Percentiles rank a stretch among this genome's conserved stretches.
These are phyloP conservation scores for Scheffersomyces parashehatae DNA, from an alignment of 1,139 yeast species.

Conservation along the genomic window DNA sequence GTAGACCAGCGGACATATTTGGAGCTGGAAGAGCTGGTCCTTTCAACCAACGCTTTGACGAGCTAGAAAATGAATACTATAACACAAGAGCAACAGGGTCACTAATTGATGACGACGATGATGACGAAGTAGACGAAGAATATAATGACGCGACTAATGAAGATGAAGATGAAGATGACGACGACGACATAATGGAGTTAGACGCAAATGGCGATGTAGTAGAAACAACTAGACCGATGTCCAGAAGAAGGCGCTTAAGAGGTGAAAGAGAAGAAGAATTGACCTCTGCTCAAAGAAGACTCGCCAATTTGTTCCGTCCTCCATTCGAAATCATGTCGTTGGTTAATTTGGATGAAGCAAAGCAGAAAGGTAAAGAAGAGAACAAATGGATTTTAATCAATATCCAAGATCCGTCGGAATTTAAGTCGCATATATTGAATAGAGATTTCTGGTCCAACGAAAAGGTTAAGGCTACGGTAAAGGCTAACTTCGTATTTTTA, in stretches of 20 bases:
- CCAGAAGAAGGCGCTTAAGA: constrained; percentile 32
- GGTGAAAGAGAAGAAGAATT: constrained; percentile 32
- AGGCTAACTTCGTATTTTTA: constrained; percentile 71
- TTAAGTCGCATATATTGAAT: constrained; percentile 85
- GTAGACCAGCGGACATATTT: constrained; percentile 39
- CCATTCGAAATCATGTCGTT: constrained; percentile 86
- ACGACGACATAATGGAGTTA: constrained; percentile 26
- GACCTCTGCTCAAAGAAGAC: constrained; percentile 65
- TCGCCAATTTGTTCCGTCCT: constrained; percentile 84
- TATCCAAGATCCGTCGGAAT: constrained; percentile 82
- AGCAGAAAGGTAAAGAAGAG: constrained; percentile 57
- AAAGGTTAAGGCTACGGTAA: constrained; percentile 64
- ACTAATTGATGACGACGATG: constrained; percentile 6
- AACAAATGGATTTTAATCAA: constrained; percentile 85
- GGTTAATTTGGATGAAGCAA: constrained; percentile 70
- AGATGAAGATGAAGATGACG: constrained; percentile 19
- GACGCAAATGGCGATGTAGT: constrained; percentile 21
- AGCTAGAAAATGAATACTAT: constrained; percentile 29
- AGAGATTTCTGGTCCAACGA: constrained; percentile 88
- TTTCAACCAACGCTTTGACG: constrained; percentile 45
- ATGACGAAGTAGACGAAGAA: constrained; percentile 20
- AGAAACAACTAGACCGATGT: constrained; percentile 6
- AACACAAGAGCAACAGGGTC: constrained; percentile 11
- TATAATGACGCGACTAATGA: constrained; percentile 19
- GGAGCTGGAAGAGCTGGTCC: constrained; percentile 44